Evolutionary conservation across 495 filamentous ascomycete species (phyloP).

Genomic region (Penicillium crystallinum): DNA sequence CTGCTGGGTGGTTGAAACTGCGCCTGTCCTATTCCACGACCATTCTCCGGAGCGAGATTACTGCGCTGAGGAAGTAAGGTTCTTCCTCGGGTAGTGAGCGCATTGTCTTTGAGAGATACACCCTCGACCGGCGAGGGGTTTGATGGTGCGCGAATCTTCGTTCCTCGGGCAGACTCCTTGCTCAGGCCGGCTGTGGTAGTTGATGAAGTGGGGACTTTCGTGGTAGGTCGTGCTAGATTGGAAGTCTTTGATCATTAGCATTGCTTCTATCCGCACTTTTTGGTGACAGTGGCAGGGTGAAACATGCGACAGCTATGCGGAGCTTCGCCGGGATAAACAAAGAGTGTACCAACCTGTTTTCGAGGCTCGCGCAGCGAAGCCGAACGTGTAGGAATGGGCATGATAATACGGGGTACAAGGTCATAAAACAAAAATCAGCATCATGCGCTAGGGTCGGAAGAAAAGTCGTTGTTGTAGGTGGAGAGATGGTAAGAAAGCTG

Average conservation of each 20-base stretch:
- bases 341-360: conserved; percentile 29
- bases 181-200: conserved; percentile 6
- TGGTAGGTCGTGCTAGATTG: conserved; percentile 25
- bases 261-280: conserved; percentile 1
- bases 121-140: conserved; percentile 13
- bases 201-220: conserved; percentile 9
- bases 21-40: conserved; percentile 1
- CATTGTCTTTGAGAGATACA: conserved; percentile 7
- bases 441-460: not conserved
- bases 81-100: conserved; percentile 12
- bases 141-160: not conserved
- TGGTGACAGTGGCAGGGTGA: conserved; percentile 1
- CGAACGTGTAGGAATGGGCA: conserved; percentile 43
- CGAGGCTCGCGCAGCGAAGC: conserved; percentile 34
- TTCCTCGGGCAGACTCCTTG: conserved; percentile 4
- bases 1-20: conserved; percentile 15
- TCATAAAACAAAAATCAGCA: not conserved
- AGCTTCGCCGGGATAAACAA: conserved; percentile 1
- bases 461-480: not conserved
- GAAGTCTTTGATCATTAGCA: conserved; percentile 19
- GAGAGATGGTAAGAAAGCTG: not conserved
- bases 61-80: conserved; percentile 27
- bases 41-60: conserved; percentile 11
- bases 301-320: not conserved
- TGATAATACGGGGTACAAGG: conserved; percentile 13